These are phyloP conservation scores for Ophiostoma perfectum DNA, from an alignment of 2,329 filamentous ascomycete species.

Conservation along the genomic window DNA sequence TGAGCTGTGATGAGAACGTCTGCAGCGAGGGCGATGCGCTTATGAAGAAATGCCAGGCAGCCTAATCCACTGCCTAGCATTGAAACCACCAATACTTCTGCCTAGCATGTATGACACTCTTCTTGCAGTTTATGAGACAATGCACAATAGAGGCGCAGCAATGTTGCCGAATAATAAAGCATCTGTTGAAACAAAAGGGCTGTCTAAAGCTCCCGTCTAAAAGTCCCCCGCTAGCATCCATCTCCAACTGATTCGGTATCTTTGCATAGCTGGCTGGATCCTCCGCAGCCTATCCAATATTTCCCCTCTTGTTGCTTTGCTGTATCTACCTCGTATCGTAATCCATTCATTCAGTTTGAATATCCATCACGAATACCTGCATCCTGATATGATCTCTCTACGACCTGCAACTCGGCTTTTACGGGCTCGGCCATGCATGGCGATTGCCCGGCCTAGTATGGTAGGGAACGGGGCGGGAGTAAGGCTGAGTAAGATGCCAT, in stretches of 20 bases:
- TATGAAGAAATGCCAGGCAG: not conserved
- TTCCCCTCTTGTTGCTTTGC: not conserved
- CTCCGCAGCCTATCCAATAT: not conserved
- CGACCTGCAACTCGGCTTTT: not conserved
- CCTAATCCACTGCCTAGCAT: constrained; percentile 4
- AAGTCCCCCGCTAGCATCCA: not conserved
- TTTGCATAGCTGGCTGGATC: not conserved
- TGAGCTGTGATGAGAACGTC: no score
- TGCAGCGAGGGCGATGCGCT: not conserved
- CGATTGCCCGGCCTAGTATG: not conserved
- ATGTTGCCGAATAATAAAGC: not conserved
- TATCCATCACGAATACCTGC: no score
- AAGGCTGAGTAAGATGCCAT: not conserved
- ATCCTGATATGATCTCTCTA: not conserved
- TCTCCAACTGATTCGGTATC: constrained; percentile 4
- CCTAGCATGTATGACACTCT: not conserved
- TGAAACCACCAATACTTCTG: not conserved
- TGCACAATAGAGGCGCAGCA: not conserved
- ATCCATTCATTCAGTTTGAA: not conserved
- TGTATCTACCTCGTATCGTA: not conserved
- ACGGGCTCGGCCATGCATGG: not conserved
- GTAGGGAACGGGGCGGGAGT: not conserved
- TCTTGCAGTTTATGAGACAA: not conserved
- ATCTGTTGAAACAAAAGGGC: not conserved
- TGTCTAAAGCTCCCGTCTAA: constrained; percentile 4